Conservation (phyloP, 1,284 basidiomycete species). For the Inonotus hispidus region DNA sequence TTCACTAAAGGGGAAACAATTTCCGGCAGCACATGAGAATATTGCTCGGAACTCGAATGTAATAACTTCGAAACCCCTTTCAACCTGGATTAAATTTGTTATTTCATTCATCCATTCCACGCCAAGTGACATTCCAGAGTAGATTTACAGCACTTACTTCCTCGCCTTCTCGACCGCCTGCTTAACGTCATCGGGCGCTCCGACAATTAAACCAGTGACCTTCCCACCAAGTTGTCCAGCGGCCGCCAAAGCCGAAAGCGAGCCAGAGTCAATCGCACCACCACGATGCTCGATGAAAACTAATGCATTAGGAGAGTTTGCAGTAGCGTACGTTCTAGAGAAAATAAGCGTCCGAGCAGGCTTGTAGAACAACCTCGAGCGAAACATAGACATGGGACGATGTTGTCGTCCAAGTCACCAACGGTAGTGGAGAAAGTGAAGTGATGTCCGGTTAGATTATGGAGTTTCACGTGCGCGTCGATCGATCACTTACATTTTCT, state of each 20-base stretch:
- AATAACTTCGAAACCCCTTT: constrained; percentile 41
- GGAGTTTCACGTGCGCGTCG: constrained; percentile 1
- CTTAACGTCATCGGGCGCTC: constrained; percentile 67
- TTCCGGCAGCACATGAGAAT: constrained; percentile 44
- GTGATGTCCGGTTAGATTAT: no score
- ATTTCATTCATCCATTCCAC: background rate
- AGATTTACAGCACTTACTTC: no score
- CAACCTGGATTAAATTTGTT: constrained; percentile 31
- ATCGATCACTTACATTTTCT: no score
- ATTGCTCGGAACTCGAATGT: constrained; percentile 38
- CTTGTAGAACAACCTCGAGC: constrained; percentile 6
- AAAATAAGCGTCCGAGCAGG: constrained; percentile 8
- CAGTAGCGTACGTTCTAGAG: constrained; percentile 49
- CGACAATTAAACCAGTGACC: constrained; percentile 85
- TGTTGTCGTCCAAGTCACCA: background rate
- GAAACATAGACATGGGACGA: constrained; percentile 6
- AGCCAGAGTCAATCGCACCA: constrained; percentile 78
- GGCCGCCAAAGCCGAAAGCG: constrained; percentile 88
- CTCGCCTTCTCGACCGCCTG: constrained; percentile 70
- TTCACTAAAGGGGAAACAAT: constrained; percentile 39
- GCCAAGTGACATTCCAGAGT: constrained; percentile 6
- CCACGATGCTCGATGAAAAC: constrained; percentile 86
- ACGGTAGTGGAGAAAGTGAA: background rate
- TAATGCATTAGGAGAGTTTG: constrained; percentile 61
- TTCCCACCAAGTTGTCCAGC: constrained; percentile 81